A percentile compares a stretch with the other conserved stretches of the same genome.
phyloP scores from a whole-genome alignment of 257 asterid species.

The Solanum stenotomum region DNA sequence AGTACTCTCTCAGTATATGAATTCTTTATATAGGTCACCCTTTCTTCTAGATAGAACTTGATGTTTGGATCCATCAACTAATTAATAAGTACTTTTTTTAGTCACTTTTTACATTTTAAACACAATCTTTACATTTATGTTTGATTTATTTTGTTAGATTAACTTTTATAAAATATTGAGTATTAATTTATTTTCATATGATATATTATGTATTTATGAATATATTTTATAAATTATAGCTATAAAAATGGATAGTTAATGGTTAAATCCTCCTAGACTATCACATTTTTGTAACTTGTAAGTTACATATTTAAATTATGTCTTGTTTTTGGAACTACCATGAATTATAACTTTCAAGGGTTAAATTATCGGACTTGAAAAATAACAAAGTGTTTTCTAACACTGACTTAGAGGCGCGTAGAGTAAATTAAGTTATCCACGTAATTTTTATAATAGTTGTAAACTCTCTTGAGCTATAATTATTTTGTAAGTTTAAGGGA shows the following conservation, averaged over 20 bases:
- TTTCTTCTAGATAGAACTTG: neutral
- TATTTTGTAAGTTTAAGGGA: too few species aligned
- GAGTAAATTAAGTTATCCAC: neutral
- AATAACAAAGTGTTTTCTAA: neutral
- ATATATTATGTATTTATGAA: neutral
- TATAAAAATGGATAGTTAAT: neutral
- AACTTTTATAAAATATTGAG: neutral
- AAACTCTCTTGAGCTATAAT: neutral
- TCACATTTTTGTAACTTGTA: neutral
- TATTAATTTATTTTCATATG: neutral
- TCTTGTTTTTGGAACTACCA: neutral
- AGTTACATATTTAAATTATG: neutral
- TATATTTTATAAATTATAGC: neutral
- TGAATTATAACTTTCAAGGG: neutral
- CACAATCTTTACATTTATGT: neutral
- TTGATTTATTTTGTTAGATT: neutral
- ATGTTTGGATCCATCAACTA: conserved; percentile 51
- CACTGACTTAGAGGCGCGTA: neutral
- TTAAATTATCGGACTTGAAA: neutral
- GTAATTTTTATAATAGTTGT: neutral
- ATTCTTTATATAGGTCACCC: too few species aligned
- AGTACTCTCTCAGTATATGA: conserved; percentile 25
- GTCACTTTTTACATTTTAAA: neutral
- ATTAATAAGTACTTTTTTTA: neutral
- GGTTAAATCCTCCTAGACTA: neutral